phyloP scores from a whole-genome alignment of 306 rosid species.

The Sesbania bispinosa region DNA sequence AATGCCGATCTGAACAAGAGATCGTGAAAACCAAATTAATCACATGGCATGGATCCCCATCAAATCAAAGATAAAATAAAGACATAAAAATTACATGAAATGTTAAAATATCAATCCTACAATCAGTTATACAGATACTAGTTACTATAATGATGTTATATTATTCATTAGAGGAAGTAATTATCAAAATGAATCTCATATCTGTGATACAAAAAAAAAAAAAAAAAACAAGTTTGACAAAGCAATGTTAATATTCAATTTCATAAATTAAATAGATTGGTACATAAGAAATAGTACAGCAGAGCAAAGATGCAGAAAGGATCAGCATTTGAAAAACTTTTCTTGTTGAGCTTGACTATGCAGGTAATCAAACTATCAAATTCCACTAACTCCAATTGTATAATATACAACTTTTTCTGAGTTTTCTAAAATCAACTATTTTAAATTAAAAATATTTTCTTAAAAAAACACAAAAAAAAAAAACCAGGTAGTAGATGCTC shows the following conservation, averaged over 20 bases:
- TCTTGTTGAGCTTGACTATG: background rate
- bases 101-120: background rate
- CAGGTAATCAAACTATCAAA: background rate
- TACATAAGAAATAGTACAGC: no score
- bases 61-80: background rate
- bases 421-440: background rate
- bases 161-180: background rate
- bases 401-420: background rate
- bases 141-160: background rate
- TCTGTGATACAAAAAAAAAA: no score
- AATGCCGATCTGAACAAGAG: conserved; percentile 67
- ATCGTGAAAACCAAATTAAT: conserved; percentile 16
- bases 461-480: background rate
- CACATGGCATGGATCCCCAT: background rate
- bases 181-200: background rate
- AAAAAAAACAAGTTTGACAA: background rate
- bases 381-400: background rate
- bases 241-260: conserved; percentile 2
- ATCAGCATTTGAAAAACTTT: background rate
- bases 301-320: background rate
- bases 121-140: background rate
- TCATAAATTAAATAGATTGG: background rate
- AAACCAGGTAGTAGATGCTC: background rate
- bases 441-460: background rate
- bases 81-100: background rate